Evolutionary conservation across 257 asterid species (phyloP).

Genomic region (Salvia miltiorrhiza): DNA sequence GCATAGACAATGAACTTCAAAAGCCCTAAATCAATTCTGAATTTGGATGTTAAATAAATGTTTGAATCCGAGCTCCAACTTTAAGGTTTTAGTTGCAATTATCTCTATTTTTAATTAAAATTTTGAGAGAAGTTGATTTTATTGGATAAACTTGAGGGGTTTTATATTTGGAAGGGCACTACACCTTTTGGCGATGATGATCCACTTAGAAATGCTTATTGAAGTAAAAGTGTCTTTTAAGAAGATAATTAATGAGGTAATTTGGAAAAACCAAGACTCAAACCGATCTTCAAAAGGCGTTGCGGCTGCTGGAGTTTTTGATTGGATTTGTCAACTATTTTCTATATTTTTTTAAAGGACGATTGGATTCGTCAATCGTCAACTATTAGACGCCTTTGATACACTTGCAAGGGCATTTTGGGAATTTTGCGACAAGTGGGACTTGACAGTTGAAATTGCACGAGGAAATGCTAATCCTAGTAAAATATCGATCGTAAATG

Average conservation of each 20-base stretch:
- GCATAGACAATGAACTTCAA: no score
- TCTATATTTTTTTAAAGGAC: no score
- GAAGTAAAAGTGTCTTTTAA: not conserved
- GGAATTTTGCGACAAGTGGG: not conserved
- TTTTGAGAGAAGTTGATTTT: not conserved
- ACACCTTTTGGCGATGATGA: not conserved
- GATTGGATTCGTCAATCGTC: no score
- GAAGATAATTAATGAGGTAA: slow-evolving; percentile 16
- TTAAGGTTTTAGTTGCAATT: no score
- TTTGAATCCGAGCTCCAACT: no score
- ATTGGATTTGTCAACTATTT: slow-evolving; percentile 8
- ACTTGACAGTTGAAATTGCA: not conserved
- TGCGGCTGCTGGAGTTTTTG: slow-evolving; percentile 6
- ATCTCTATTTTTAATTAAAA: no score
- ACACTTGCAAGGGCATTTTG: slow-evolving; percentile 8
- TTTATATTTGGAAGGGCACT: not conserved
- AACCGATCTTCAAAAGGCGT: slow-evolving; percentile 24
- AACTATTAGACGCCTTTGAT: not conserved
- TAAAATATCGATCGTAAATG: not conserved
- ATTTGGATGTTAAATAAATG: no score
- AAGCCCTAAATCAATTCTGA: no score
- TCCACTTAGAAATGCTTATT: not conserved
- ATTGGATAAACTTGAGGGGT: not conserved
- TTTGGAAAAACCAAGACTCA: not conserved
- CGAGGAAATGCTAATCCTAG: not conserved